Conservation (phyloP, 139 green algal genomes). For the Picochlorum sp. region DNA sequence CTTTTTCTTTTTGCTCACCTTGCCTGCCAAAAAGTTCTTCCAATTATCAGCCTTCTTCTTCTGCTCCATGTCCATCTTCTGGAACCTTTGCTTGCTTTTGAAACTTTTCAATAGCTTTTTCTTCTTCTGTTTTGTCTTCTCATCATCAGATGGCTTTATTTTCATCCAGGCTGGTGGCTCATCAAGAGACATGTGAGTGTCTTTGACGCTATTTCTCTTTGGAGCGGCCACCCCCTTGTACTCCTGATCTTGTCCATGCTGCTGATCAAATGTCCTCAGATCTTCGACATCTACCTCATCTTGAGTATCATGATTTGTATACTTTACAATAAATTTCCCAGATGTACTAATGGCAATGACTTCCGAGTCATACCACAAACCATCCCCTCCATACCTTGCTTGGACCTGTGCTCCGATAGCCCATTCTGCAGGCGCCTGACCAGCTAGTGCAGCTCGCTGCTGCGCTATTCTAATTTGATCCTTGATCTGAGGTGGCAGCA, state of each 20-base stretch:
- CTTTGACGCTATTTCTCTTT: conserved; percentile 62
- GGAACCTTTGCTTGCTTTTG: conserved; percentile 75
- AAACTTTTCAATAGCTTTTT: conserved; percentile 77
- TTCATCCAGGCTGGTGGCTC: conserved; percentile 62
- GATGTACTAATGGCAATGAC: conserved; percentile 32
- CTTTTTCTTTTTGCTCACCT: conserved; percentile 30
- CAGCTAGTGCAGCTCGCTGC: conserved; percentile 50
- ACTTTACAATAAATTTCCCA: conserved; percentile 61
- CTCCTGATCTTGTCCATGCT: conserved; percentile 2
- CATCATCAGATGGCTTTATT: conserved; percentile 67
- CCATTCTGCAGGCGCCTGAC: conserved; percentile 61
- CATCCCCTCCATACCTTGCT: conserved; percentile 49
- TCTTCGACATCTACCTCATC: conserved; percentile 53
- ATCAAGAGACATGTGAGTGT: conserved; percentile 20
- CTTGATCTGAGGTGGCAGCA: conserved; percentile 56
- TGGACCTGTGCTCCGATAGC: conserved; percentile 58
- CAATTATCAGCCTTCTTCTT: conserved; percentile 33
- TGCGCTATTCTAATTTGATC: conserved; percentile 68
- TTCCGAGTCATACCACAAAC: conserved; percentile 29
- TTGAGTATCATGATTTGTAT: conserved; percentile 55
- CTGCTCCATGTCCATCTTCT: conserved; percentile 56
- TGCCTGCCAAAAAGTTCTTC: conserved; percentile 21
- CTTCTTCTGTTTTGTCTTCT: conserved; percentile 68
- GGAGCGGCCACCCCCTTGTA: conserved; percentile 67
- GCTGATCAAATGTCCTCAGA: conserved; percentile 25